Percentiles rank a stretch among this genome's conserved stretches.
phyloP scores from a whole-genome alignment of 192 early-diverging fungal species.

The Anaeromyces robustus region DNA sequence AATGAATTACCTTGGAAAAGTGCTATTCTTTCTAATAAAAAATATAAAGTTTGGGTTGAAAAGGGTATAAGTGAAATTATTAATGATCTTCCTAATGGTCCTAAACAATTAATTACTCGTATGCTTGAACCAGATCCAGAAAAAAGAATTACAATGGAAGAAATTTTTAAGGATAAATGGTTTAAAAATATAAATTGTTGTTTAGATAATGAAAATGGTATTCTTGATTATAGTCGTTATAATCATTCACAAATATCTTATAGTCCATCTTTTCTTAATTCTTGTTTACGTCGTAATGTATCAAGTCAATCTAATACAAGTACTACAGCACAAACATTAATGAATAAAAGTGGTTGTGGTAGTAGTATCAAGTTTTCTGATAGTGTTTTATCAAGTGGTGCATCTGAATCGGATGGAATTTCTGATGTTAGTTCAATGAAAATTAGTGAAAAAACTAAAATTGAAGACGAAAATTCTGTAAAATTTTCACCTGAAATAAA shows the following conservation, averaged over 20 bases:
- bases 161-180: neutral
- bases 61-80: conserved; percentile 19
- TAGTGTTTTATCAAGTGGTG: neutral
- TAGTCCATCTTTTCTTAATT: neutral
- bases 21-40: neutral
- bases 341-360: neutral
- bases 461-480: neutral
- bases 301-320: neutral
- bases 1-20: conserved; percentile 14
- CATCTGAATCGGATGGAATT: neutral
- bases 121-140: conserved; percentile 45
- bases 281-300: neutral
- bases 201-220: neutral
- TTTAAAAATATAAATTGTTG: neutral
- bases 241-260: neutral
- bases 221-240: neutral
- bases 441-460: neutral
- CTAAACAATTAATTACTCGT: conserved; percentile 22
- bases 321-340: neutral
- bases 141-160: conserved; percentile 22
- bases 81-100: conserved; percentile 2
- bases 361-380: neutral
- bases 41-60: neutral
- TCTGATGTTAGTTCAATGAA: neutral
- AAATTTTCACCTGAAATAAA: neutral